phyloP scores from a whole-genome alignment of 2,329 filamentous ascomycete genomes.

The Daldinia eschscholtzii region DNA sequence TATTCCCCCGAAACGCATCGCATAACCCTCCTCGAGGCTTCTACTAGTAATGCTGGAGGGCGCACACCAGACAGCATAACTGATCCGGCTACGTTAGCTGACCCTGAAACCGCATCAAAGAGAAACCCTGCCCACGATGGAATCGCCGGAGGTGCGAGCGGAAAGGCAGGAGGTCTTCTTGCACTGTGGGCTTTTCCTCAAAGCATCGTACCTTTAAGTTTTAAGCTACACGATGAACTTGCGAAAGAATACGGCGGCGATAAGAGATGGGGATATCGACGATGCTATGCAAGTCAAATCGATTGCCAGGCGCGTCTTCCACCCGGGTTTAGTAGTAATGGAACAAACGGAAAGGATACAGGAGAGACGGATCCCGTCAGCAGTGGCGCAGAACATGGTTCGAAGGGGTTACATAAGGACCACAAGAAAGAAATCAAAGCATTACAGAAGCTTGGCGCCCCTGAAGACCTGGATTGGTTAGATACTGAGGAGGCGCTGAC shows the following conservation, averaged over 20 bases:
- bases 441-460: constrained; percentile 49
- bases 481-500: constrained; percentile 63
- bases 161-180: constrained; percentile 81
- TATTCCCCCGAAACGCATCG: constrained; percentile 74
- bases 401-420: constrained; percentile 51
- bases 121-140: constrained; percentile 54
- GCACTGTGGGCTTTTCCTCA: constrained; percentile 81
- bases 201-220: constrained; percentile 78
- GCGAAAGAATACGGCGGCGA: constrained; percentile 76
- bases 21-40: constrained; percentile 79
- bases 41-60: constrained; percentile 57
- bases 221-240: constrained; percentile 75
- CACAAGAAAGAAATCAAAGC: constrained; percentile 49
- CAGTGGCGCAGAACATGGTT: constrained; percentile 21
- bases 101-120: constrained; percentile 44
- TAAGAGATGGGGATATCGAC: constrained; percentile 77
- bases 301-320: constrained; percentile 51
- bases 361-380: constrained; percentile 10
- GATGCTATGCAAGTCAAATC: constrained; percentile 53
- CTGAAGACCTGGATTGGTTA: constrained; percentile 79
- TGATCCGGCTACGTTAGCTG: constrained; percentile 51
- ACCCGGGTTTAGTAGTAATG: constrained; percentile 33
- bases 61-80: constrained; percentile 52
- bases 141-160: constrained; percentile 80
- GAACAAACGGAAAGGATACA: background rate